phyloP scores from a whole-genome alignment of 257 asterid genomes.

The Gardenia jasminoides region DNA sequence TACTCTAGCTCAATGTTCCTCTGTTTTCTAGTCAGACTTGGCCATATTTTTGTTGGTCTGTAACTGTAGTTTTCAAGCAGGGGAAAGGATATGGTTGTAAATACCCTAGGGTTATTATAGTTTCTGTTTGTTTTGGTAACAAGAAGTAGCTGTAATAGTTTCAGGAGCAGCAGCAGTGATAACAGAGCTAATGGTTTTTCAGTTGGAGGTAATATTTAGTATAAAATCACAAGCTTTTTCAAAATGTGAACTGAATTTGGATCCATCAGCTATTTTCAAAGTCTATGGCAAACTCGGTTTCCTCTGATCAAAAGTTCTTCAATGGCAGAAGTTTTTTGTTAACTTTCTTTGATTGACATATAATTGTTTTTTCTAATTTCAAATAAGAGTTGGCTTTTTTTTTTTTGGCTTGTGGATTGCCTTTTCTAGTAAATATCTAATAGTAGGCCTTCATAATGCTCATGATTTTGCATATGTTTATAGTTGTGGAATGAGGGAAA shows the following conservation, averaged over 20 bases:
- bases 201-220: conserved; percentile 55
- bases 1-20: neutral
- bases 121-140: conserved; percentile 77
- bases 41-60: conserved; percentile 54
- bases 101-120: conserved; percentile 53
- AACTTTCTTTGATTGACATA: neutral
- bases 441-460: neutral
- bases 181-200: conserved; percentile 20
- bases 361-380: neutral
- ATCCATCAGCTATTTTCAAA: conserved; percentile 67
- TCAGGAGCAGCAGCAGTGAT: neutral
- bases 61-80: conserved; percentile 40
- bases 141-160: conserved; percentile 25
- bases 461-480: neutral
- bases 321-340: conserved; percentile 40
- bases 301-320: conserved; percentile 75
- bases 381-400: neutral
- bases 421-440: neutral
- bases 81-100: conserved; percentile 42
- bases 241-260: conserved; percentile 89
- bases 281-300: conserved; percentile 83
- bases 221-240: conserved; percentile 86
- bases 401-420: neutral
- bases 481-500: neutral
- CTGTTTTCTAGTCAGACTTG: conserved; percentile 45